Conservation (phyloP, 768 basidiomycete species). For the Boletus rex-veris region DNA sequence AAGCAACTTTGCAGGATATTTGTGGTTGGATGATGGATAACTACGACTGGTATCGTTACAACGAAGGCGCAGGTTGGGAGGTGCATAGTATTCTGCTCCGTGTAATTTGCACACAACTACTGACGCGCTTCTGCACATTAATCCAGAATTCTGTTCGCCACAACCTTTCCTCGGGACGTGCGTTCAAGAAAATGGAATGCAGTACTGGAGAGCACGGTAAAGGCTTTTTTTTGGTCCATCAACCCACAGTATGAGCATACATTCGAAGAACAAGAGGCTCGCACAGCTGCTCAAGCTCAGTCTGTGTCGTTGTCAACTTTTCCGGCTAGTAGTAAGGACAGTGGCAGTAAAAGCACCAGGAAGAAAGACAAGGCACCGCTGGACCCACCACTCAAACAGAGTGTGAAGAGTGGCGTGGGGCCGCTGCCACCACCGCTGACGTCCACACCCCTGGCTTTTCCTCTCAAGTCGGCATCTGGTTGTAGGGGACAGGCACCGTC, state of each 20-base stretch:
- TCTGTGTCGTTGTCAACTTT: constrained; percentile 22
- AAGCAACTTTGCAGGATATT: constrained; percentile 87
- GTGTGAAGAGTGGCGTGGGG: constrained; percentile 58
- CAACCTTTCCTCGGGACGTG: constrained; percentile 85
- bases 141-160: constrained; percentile 87
- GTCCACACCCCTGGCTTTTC: constrained; percentile 55
- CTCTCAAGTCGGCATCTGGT: constrained; percentile 26
- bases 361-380: constrained; percentile 60
- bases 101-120: not conserved
- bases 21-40: constrained; percentile 87
- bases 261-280: constrained; percentile 68
- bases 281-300: constrained; percentile 34
- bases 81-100: constrained; percentile 40
- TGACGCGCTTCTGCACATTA: constrained; percentile 7
- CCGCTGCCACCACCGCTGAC: constrained; percentile 71
- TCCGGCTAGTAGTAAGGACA: constrained; percentile 35
- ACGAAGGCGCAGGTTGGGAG: constrained; percentile 86
- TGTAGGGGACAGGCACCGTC: not conserved
- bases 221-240: constrained; percentile 88
- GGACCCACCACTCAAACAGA: constrained; percentile 68
- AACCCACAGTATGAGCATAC: constrained; percentile 69
- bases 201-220: constrained; percentile 84
- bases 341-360: constrained; percentile 30
- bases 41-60: constrained; percentile 87
- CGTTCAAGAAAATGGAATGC: constrained; percentile 88